Conservation (phyloP, 768 basidiomycete species). For the Psilocybe azurescens region DNA sequence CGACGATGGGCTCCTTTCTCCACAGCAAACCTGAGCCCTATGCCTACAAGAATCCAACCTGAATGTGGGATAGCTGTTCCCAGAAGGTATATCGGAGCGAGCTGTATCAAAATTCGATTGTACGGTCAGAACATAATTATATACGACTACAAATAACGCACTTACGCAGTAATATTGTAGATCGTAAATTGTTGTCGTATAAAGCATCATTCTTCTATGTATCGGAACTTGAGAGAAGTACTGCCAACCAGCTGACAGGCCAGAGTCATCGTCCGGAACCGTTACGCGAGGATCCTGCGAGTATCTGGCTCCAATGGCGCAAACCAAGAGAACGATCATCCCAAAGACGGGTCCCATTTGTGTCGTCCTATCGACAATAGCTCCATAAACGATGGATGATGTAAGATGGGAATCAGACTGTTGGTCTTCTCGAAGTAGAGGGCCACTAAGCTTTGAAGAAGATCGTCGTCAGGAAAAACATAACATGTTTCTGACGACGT, state of each 20-base stretch:
- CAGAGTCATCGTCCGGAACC: constrained; percentile 37
- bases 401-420: constrained; percentile 61
- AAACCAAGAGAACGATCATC: constrained; percentile 62
- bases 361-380: constrained; percentile 52
- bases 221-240: constrained; percentile 67
- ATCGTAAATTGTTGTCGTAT: constrained; percentile 66
- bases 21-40: constrained; percentile 65
- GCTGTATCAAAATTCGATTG: constrained; percentile 19
- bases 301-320: constrained; percentile 65
- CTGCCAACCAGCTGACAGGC: constrained; percentile 62
- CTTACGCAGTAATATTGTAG: constrained; percentile 71
- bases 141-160: constrained; percentile 1
- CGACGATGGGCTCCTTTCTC: constrained; percentile 69
- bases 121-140: too few relatives aligned
- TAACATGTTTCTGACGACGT: constrained; percentile 31
- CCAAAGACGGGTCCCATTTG: constrained; percentile 51
- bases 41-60: constrained; percentile 59
- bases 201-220: constrained; percentile 61
- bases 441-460: constrained; percentile 54
- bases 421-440: constrained; percentile 65
- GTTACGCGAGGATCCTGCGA: constrained; percentile 54
- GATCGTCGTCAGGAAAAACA: constrained; percentile 53
- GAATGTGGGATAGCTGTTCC: constrained; percentile 56
- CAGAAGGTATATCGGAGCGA: constrained; percentile 37
- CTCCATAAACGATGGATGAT: constrained; percentile 66